Evolutionary conservation across 208 protist species (phyloP).

Genomic region (Leishmania major): DNA sequence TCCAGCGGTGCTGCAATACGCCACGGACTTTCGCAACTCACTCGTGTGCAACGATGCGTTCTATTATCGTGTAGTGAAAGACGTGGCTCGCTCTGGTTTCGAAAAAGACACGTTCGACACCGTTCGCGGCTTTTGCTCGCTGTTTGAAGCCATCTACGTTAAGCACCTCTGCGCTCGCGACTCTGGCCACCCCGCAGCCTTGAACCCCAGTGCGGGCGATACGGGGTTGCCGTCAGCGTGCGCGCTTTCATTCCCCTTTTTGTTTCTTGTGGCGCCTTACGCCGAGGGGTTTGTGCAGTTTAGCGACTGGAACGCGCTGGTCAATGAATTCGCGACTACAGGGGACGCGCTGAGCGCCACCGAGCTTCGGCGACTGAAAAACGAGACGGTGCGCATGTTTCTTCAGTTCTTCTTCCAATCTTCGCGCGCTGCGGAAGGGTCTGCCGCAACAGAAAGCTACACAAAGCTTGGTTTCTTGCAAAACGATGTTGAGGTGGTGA

Average conservation of each 20-base stretch:
- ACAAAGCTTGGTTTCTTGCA: slow-evolving; percentile 37
- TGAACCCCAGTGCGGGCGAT: neutral
- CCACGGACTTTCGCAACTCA: slow-evolving; percentile 22
- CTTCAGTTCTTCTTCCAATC: slow-evolving; percentile 54
- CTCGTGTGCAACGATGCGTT: slow-evolving; percentile 56
- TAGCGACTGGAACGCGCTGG: slow-evolving; percentile 33
- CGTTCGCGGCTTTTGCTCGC: slow-evolving; percentile 56
- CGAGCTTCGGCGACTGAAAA: slow-evolving; percentile 27
- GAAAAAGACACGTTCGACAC: slow-evolving; percentile 59
- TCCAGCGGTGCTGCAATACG: slow-evolving; percentile 21
- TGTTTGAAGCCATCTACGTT: slow-evolving; percentile 60
- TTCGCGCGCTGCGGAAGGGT: slow-evolving; percentile 17
- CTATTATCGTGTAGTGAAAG: slow-evolving; percentile 67
- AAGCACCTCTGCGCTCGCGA: slow-evolving; percentile 45
- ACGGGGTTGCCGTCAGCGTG: slow-evolving; percentile 10
- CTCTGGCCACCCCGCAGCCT: slow-evolving; percentile 3
- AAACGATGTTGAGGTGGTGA: slow-evolving; percentile 51
- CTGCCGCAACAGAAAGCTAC: slow-evolving; percentile 15
- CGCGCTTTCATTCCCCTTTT: slow-evolving; percentile 72
- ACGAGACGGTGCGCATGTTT: slow-evolving; percentile 38
- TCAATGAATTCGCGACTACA: slow-evolving; percentile 15
- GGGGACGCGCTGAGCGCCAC: slow-evolving; percentile 23
- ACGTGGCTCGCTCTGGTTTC: slow-evolving; percentile 50
- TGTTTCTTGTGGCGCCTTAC: slow-evolving; percentile 70
- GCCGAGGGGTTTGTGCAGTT: slow-evolving; percentile 70